These are phyloP conservation scores for Rhynchospora breviuscula DNA, from an alignment of 176 grass and related monocot genomes.

Conservation along the genomic window DNA sequence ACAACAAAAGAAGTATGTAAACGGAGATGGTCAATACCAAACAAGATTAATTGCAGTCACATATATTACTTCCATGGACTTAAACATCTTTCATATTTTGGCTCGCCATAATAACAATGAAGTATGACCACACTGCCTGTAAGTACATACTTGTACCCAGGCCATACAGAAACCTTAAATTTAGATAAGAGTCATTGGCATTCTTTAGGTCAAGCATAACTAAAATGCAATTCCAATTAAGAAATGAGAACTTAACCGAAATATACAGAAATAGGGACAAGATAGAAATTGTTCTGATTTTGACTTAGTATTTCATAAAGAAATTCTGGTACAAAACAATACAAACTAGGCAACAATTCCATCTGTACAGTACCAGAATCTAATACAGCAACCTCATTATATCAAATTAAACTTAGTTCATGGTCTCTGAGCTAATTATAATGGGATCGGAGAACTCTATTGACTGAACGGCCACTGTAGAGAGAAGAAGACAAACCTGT, in stretches of 20 bases:
- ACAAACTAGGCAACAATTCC: background rate
- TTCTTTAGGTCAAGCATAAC: background rate
- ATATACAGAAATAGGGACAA: background rate
- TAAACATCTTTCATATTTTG: background rate
- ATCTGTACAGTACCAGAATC: background rate
- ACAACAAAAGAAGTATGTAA: slow-evolving; percentile 13
- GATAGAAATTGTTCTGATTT: background rate
- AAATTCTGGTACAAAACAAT: background rate
- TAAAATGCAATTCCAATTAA: background rate
- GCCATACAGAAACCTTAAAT: background rate
- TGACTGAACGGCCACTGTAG: background rate
- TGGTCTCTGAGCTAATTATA: background rate
- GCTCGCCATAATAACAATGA: background rate
- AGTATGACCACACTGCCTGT: background rate
- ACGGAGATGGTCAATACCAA: slow-evolving; percentile 27
- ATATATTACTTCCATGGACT: background rate
- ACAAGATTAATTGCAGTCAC: slow-evolving; percentile 5
- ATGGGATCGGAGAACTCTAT: background rate
- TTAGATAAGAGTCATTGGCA: background rate
- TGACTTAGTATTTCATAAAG: background rate
- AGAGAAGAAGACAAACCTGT: slow-evolving; percentile 47
- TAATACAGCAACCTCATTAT: background rate
- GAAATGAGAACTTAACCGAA: background rate
- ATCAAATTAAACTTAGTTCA: background rate
- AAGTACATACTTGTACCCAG: background rate